These are phyloP conservation scores for Bipolaris zeicola DNA, from an alignment of 2,329 filamentous ascomycete species.

Conservation along the genomic window DNA sequence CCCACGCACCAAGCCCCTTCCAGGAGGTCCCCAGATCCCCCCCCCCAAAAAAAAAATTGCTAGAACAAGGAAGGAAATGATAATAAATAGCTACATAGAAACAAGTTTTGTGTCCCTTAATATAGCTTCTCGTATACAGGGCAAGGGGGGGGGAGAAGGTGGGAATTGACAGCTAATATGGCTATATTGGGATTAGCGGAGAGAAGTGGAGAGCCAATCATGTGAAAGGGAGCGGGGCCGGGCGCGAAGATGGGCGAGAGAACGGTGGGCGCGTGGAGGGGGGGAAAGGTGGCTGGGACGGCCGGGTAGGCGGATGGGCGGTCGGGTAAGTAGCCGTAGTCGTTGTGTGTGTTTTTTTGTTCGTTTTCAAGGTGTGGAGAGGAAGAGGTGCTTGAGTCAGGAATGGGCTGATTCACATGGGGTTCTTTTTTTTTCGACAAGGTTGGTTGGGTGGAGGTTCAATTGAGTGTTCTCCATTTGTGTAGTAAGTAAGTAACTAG, in stretches of 20 bases:
- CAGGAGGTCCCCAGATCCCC: neutral
- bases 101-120: conserved; percentile 10
- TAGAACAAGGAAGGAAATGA: no score
- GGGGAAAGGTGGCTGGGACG: no score
- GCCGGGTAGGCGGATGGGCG: neutral
- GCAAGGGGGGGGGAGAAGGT: no score
- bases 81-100: neutral
- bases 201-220: neutral
- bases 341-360: no score
- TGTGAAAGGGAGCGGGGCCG: neutral
- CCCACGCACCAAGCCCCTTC: neutral
- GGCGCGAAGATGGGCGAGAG: neutral
- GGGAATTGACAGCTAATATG: conserved; percentile 22
- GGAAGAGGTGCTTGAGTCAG: no score
- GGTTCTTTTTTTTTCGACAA: neutral
- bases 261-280: neutral
- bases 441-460: neutral
- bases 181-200: neutral
- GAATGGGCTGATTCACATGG: neutral
- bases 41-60: neutral
- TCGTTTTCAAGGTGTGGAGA: no score
- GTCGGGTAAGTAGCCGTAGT: no score
- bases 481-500: no score
- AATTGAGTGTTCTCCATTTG: neutral
- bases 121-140: conserved; percentile 3